phyloP scores from a whole-genome alignment of 192 early-diverging fungal species.

The Lobosporangium transversale region DNA sequence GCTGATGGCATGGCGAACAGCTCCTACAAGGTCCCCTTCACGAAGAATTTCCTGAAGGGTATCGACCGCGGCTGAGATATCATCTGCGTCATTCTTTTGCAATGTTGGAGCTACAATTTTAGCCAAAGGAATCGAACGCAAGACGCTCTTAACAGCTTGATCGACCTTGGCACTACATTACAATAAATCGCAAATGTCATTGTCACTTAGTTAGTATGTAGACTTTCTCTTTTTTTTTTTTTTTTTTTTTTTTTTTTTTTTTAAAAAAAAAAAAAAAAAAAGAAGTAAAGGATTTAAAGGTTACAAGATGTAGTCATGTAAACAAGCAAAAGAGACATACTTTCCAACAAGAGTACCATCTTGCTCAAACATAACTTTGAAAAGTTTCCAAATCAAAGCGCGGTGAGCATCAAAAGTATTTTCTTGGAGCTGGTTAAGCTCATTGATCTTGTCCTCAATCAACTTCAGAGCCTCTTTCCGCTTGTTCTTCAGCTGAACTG shows the following conservation, averaged over 20 bases:
- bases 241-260: no score
- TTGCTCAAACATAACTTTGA: conserved; percentile 68
- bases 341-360: conserved; percentile 68
- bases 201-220: no score
- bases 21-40: conserved; percentile 64
- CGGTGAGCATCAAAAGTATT: conserved; percentile 36
- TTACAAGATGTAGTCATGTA: no score
- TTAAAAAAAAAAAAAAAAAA: no score
- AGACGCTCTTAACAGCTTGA: conserved; percentile 54
- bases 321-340: no score
- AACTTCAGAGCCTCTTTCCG: conserved; percentile 57
- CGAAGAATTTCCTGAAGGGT: conserved; percentile 70
- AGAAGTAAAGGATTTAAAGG: no score
- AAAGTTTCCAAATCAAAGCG: conserved; percentile 67
- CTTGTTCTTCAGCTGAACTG: conserved; percentile 56
- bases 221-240: no score
- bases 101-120: conserved; percentile 40
- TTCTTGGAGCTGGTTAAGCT: conserved; percentile 10
- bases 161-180: conserved; percentile 56
- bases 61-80: conserved; percentile 53
- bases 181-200: no score
- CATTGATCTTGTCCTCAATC: conserved; percentile 51
- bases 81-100: conserved; percentile 38
- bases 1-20: conserved; percentile 60
- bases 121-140: conserved; percentile 47